Base-by-base conservation (phyloP, 225 moss, liverwort and hornwort species). In the Sphagnum contortum region DNA sequence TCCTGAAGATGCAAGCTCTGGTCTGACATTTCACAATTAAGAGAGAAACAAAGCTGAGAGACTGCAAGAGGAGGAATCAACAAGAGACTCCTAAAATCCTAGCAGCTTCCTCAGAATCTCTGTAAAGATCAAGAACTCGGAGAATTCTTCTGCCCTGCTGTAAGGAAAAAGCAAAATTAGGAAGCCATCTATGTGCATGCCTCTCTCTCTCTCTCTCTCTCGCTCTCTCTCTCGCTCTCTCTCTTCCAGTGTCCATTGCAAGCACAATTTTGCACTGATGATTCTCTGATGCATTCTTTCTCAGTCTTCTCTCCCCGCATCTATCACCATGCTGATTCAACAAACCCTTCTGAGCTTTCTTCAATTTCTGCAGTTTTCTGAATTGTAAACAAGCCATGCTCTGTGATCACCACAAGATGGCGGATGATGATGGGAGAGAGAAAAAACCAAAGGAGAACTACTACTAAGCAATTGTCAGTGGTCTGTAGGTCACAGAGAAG, bases 401-500 rank as follows among this genome's bases (percentile, higher is more conserved):
- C 13, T 64, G n/a, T n/a, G 29, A 29, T 1, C 29, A 29, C 29
- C 29, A 29, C 29, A 29, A 29, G 29, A 29, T 29, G 29, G 29
- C 1, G 29, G 29, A 29, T 29, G 29, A 29, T 29, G 29, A 29
- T 29, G 29, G 29, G 29, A 29, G 29, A 29, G 29, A 29, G 29
- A 29, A 1, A 29, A 29, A 29, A 29, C 29, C 29, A 29, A 29
- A 29, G 29, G 29, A 29, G 1, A 29, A 29, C 29, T 29, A 29
- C 29, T 29, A 29, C 29, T 29, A 29, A 29, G 29, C 29, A 29
- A 29, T 64, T 62, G 48, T 54, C 3, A 55, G 6, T 3, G 50
- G 48, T 48, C 13, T 49, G 7, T 64, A 86, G 87, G 67, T 83
- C 48, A 73, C 78, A 48, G 83, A 83, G 75, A 83, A 83, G 72